phyloP scores from a whole-genome alignment of 306 rosid genomes.

The Parietaria judaica region DNA sequence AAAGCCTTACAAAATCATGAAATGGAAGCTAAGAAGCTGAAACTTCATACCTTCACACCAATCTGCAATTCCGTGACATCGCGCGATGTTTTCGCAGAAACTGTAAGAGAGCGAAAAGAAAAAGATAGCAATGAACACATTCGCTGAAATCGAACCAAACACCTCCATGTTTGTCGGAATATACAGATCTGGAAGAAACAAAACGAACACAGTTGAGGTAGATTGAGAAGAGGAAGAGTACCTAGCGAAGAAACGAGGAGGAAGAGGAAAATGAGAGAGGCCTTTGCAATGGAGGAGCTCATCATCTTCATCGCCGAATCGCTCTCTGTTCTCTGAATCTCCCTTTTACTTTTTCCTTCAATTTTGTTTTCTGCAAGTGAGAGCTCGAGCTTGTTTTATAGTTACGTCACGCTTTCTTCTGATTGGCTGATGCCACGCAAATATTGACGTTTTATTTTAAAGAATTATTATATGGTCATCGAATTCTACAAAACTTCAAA shows the following conservation, averaged over 20 bases:
- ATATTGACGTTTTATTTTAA: neutral
- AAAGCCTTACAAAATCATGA: neutral
- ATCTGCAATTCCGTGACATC: constrained; percentile 87
- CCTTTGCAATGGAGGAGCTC: constrained; percentile 25
- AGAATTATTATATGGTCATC: too few relatives aligned
- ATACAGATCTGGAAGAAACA: constrained; percentile 20
- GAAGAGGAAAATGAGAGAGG: constrained; percentile 30
- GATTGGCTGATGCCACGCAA: constrained; percentile 11
- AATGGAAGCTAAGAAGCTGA: neutral
- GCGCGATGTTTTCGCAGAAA: constrained; percentile 40
- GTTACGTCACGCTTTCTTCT: neutral
- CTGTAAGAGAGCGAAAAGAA: constrained; percentile 24
- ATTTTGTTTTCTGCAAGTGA: neutral
- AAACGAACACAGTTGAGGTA: neutral
- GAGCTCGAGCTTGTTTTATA: neutral
- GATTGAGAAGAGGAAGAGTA: constrained; percentile 9
- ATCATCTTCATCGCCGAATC: constrained; percentile 10
- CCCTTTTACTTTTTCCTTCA: neutral
- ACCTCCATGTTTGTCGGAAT: neutral
- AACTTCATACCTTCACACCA: constrained; percentile 67
- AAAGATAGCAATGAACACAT: constrained; percentile 2
- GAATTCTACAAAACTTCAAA: too few relatives aligned
- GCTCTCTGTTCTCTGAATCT: neutral
- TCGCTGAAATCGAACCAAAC: neutral
- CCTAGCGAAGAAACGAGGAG: constrained; percentile 34